These are phyloP conservation scores for Zizania palustris DNA, from an alignment of 202 grass and related monocot genomes.

Conservation along the genomic window DNA sequence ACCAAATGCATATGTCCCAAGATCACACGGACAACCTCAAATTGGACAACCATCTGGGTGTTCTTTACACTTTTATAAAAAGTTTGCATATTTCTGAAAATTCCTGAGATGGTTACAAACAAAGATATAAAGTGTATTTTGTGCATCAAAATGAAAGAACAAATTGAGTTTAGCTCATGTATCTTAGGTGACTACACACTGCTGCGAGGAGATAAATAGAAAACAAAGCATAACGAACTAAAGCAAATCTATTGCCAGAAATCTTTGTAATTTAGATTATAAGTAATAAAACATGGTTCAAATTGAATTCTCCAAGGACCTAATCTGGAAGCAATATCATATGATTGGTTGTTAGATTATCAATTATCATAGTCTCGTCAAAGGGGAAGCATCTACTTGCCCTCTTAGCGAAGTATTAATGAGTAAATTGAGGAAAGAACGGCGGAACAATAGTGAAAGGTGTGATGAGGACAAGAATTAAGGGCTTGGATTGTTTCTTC, in stretches of 20 bases:
- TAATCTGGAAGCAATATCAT: neutral
- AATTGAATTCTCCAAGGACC: neutral
- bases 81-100: constrained; percentile 98
- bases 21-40: constrained; percentile 92
- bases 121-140: constrained; percentile 25
- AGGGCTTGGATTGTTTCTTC: neutral
- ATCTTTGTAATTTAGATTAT: constrained; percentile 9
- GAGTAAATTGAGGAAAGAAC: neutral
- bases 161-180: neutral
- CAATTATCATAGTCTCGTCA: neutral
- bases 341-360: neutral
- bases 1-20: constrained; percentile 78
- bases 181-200: neutral
- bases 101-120: constrained; percentile 43
- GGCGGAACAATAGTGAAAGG: neutral
- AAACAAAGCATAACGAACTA: neutral
- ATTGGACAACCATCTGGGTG: constrained; percentile 99
- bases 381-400: neutral
- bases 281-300: neutral
- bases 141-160: constrained; percentile 19
- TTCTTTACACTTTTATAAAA: constrained; percentile 96
- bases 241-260: neutral
- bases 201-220: constrained; percentile 8
- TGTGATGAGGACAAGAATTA: neutral
- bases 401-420: neutral